Evolutionary conservation across 2,329 filamentous ascomycete genomes (phyloP).

Genomic region (Ophiostoma perfectum): DNA sequence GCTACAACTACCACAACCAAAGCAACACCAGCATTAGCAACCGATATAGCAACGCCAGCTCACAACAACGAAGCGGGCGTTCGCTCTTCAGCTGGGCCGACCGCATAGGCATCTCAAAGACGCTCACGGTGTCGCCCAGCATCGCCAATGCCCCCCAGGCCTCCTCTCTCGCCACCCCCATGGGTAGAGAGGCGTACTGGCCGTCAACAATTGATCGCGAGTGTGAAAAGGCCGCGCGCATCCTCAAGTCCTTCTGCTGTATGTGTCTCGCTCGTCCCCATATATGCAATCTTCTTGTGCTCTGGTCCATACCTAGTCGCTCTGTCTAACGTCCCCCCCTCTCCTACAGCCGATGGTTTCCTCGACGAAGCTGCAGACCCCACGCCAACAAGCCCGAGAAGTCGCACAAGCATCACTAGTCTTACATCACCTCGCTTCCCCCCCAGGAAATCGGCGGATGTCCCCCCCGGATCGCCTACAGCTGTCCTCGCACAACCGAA

Average conservation of each 20-base stretch:
- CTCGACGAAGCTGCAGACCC: constrained; percentile 41
- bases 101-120: constrained; percentile 18
- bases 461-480: constrained; percentile 22
- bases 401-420: constrained; percentile 24
- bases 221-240: constrained; percentile 72
- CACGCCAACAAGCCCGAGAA: constrained; percentile 30
- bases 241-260: constrained; percentile 72
- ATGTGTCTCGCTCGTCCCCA: constrained; percentile 58
- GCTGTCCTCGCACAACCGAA: constrained; percentile 46
- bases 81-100: constrained; percentile 34
- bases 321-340: constrained; percentile 16
- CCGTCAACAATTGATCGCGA: constrained; percentile 69
- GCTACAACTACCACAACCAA: constrained; percentile 2
- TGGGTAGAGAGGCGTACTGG: constrained; percentile 69
- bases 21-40: constrained; percentile 11
- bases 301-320: neutral
- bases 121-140: constrained; percentile 24
- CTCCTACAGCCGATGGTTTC: constrained; percentile 49
- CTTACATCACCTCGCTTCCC: constrained; percentile 23
- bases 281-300: no score
- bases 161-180: constrained; percentile 71
- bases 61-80: constrained; percentile 11
- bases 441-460: constrained; percentile 18
- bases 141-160: constrained; percentile 23
- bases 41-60: constrained; percentile 17